phyloP scores from a whole-genome alignment of 305 asterid genomes.

The Fraxinus velutina region DNA sequence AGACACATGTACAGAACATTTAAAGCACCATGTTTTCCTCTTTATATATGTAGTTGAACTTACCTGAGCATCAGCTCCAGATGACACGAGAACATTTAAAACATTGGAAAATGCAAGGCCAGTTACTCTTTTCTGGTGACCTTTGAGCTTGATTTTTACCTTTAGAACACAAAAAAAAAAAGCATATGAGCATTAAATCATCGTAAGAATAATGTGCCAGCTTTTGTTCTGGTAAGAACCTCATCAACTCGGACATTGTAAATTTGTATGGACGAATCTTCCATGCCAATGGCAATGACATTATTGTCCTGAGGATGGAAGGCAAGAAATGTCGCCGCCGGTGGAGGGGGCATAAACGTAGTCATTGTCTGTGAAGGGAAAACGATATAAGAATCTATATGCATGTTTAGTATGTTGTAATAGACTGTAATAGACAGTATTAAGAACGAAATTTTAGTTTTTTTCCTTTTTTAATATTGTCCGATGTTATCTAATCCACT shows the following conservation, averaged over 20 bases:
- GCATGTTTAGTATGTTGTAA: background rate
- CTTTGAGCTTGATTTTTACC: slow-evolving; percentile 59
- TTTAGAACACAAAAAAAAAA: slow-evolving; percentile 25
- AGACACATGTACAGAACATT: background rate
- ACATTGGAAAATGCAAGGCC: slow-evolving; percentile 69
- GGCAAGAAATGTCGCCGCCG: slow-evolving; percentile 44
- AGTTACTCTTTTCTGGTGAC: slow-evolving; percentile 67
- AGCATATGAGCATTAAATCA: background rate
- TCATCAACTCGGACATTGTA: slow-evolving; percentile 44
- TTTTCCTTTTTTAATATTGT: background rate
- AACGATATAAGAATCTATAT: slow-evolving; percentile 9
- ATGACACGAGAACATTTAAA: slow-evolving; percentile 53
- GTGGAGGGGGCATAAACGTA: slow-evolving; percentile 55
- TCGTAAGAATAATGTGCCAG: slow-evolving; percentile 8
- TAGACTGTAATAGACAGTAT: background rate
- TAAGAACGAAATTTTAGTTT: background rate
- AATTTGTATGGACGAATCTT: slow-evolving; percentile 47
- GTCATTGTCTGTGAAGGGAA: slow-evolving; percentile 39
- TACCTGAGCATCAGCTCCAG: slow-evolving; percentile 83
- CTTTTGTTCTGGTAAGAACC: slow-evolving; percentile 23
- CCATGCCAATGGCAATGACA: slow-evolving; percentile 49
- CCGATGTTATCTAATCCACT: background rate
- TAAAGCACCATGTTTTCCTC: background rate
- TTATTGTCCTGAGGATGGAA: slow-evolving; percentile 53
- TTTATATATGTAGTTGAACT: background rate